Evolutionary conservation across 2,329 filamentous ascomycete genomes (phyloP).

Genomic region (Helotiales sp.): DNA sequence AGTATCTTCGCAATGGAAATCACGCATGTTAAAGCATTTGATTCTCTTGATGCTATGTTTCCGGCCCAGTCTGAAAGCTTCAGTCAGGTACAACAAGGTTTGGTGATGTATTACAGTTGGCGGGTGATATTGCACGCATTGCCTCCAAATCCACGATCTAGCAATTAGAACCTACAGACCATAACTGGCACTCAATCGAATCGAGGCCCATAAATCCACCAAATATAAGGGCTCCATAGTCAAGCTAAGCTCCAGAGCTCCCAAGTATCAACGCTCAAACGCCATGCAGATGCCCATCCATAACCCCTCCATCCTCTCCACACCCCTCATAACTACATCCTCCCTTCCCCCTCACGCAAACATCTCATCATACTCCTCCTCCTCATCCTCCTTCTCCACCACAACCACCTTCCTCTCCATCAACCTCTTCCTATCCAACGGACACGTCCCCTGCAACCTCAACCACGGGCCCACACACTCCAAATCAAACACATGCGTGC

Average conservation of each 20-base stretch:
- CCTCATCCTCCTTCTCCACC: slow-evolving; percentile 50
- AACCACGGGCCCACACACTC: slow-evolving; percentile 72
- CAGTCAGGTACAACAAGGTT: background rate
- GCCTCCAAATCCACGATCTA: background rate
- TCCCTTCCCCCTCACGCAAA: slow-evolving; percentile 46
- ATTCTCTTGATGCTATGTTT: background rate
- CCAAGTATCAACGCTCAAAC: slow-evolving; percentile 24
- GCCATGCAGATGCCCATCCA: slow-evolving; percentile 28
- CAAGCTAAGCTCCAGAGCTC: background rate
- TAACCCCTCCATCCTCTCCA: background rate
- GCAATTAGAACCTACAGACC: background rate
- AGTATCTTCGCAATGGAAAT: background rate
- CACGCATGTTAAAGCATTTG: background rate
- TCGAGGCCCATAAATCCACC: background rate
- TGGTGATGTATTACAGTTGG: background rate
- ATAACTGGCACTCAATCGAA: background rate
- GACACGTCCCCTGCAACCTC: slow-evolving; percentile 66
- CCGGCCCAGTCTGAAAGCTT: background rate
- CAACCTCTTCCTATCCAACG: slow-evolving; percentile 65
- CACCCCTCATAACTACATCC: background rate
- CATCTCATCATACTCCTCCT: slow-evolving; percentile 55
- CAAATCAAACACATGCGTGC: slow-evolving; percentile 64
- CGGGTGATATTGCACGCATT: background rate
- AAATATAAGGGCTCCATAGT: background rate
- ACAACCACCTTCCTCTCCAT: slow-evolving; percentile 57